These are phyloP conservation scores for Trypanosoma grayi DNA, from an alignment of 208 protist species.

Conservation along the genomic window DNA sequence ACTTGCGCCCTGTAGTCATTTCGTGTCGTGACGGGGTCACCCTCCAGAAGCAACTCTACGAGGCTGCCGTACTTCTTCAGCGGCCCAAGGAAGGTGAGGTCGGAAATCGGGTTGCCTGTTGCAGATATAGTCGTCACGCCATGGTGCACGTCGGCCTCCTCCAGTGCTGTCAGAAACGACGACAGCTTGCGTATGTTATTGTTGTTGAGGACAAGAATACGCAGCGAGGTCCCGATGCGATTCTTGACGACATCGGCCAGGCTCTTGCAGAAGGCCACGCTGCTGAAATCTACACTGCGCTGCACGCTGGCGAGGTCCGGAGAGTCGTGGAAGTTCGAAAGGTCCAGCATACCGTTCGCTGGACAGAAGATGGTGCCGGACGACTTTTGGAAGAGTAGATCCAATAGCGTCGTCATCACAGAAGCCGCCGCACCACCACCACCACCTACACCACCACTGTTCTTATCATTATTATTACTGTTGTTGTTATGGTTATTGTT, in stretches of 20 bases:
- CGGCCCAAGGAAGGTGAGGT: conserved; percentile 49
- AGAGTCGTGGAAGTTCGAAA: conserved; percentile 52
- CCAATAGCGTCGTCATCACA: conserved; percentile 81
- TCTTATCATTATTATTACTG: conserved; percentile 19
- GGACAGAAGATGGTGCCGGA: conserved; percentile 40
- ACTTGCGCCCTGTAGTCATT: conserved; percentile 49
- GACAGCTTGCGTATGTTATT: conserved; percentile 70
- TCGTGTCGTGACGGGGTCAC: conserved; percentile 50
- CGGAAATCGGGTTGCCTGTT: conserved; percentile 62
- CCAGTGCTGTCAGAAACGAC: conserved; percentile 60
- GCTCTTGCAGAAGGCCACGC: conserved; percentile 67
- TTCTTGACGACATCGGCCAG: conserved; percentile 69
- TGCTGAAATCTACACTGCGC: conserved; percentile 84
- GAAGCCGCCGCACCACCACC: conserved; percentile 32
- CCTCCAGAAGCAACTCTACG: conserved; percentile 64
- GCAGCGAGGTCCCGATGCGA: conserved; percentile 50
- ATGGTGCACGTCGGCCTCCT: conserved; percentile 52
- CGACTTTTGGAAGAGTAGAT: conserved; percentile 77
- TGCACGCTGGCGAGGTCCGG: conserved; percentile 58
- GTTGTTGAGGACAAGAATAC: conserved; percentile 55
- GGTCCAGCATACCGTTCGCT: conserved; percentile 50
- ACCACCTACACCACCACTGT: conserved; percentile 27
- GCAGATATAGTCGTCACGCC: conserved; percentile 73
- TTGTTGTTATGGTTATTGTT: too few species aligned
- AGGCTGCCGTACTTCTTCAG: conserved; percentile 64